These are phyloP conservation scores for Myriosclerotinia curreyana DNA, from an alignment of 2,329 filamentous ascomycete species.

Conservation along the genomic window DNA sequence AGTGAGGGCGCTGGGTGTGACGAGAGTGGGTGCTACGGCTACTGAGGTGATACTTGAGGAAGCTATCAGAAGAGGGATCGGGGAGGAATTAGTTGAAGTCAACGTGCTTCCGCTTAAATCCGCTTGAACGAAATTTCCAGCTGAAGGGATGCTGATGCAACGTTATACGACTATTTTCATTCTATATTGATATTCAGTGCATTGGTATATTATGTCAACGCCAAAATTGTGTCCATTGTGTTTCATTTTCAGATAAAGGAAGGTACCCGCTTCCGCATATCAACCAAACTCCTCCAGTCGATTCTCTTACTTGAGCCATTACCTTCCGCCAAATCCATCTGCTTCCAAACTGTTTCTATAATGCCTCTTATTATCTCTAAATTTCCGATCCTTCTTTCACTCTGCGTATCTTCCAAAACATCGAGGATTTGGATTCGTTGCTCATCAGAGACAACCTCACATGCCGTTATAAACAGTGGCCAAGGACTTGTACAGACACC, in stretches of 20 bases:
- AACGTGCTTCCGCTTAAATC: slow-evolving; percentile 20
- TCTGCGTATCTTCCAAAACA: slow-evolving; percentile 45
- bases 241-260: slow-evolving; percentile 19
- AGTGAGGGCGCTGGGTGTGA: slow-evolving; percentile 53
- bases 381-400: slow-evolving; percentile 46
- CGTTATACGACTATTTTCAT: neutral
- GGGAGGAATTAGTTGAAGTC: slow-evolving; percentile 27
- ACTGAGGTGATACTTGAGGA: slow-evolving; percentile 55
- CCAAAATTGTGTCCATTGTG: slow-evolving; percentile 11
- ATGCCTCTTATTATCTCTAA: slow-evolving; percentile 45
- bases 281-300: slow-evolving; percentile 22
- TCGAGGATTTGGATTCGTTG: slow-evolving; percentile 44
- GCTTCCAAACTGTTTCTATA: slow-evolving; percentile 48
- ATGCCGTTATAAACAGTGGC: slow-evolving; percentile 49
- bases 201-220: neutral
- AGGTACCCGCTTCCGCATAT: slow-evolving; percentile 14
- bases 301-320: slow-evolving; percentile 7
- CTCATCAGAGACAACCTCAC: slow-evolving; percentile 44
- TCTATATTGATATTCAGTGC: neutral
- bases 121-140: neutral
- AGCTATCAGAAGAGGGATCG: slow-evolving; percentile 50
- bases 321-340: slow-evolving; percentile 41
- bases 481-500: slow-evolving; percentile 48
- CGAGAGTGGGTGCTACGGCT: slow-evolving; percentile 54
- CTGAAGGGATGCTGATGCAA: neutral